Base-by-base conservation (phyloP, 2,329 filamentous ascomycete genomes). In the Exophiala sp. region DNA sequence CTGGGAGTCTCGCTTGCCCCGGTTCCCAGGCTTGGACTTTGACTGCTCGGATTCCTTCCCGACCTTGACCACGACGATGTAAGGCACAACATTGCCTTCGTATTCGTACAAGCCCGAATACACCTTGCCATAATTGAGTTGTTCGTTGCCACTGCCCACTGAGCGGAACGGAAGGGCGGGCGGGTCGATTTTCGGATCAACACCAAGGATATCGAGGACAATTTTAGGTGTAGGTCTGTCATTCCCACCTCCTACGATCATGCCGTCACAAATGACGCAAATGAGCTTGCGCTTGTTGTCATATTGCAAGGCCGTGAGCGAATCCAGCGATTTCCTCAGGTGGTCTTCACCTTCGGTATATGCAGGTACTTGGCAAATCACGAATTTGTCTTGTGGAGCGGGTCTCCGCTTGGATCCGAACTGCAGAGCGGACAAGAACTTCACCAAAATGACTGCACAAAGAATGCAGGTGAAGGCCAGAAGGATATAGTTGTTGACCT, bases 251-350 rank as follows among this genome's bases (percentile, higher is more conserved):
- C 93, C 93, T 38, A 96, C 87, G 66, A 97, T 94, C 76, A 96
- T 88, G 71, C 93, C 93, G 63, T 98, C 93, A 65, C 93, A 98
- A 60, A 98, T 88, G 54, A 98, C 88, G 62, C 85, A 93, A 58
- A 98, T 91, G 21, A 98, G 80, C 72, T 98, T 98, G 57, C 93
- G 80, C 75, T 98, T 98, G 71, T 98, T 96, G 70, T 98, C 93
- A 62, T 98, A 98, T 60, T 95, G 85, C 13, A 98, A 78, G 10
- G 90, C 88, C 13, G 93, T 96, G 52, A 97, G 77, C 1, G 93
- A 97, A 66, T 98, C 93, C 2, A 98, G 77, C 45, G 89, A 91
- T 65, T 95, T 94, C 48, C 93, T 79, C 7, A 98, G 74, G 2
- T 90, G 91, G 62, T 98, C 93, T 74, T 98, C 93, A 62, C 89